Conservation (phyloP, 768 basidiomycete species). For the Lactarius psammicola region DNA sequence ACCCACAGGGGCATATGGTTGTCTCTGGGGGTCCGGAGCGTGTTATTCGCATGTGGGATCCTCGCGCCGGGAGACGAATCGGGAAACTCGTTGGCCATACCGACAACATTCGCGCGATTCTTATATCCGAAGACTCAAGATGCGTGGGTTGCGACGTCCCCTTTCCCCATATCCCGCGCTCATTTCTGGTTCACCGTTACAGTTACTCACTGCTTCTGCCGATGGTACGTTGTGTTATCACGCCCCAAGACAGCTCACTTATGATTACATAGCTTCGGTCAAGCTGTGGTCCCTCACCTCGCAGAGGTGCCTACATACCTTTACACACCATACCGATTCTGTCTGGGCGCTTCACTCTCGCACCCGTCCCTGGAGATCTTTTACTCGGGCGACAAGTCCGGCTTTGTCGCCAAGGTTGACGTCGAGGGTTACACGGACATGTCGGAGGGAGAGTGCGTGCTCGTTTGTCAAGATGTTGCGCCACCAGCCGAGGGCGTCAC, state of each 20-base stretch:
- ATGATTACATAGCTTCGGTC: slow-evolving; percentile 54
- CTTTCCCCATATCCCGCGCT: slow-evolving; percentile 16
- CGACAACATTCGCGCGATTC: slow-evolving; percentile 89
- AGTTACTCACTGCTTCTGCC: slow-evolving; percentile 84
- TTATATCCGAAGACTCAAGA: slow-evolving; percentile 87
- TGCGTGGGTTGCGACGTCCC: slow-evolving; percentile 57
- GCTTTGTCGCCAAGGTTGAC: slow-evolving; percentile 90
- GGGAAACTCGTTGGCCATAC: slow-evolving; percentile 94
- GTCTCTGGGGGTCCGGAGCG: slow-evolving; percentile 92
- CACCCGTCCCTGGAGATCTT: slow-evolving; percentile 87
- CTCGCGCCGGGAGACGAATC: slow-evolving; percentile 74
- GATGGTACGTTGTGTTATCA: slow-evolving; percentile 46
- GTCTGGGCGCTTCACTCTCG: slow-evolving; percentile 92
- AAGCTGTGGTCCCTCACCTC: slow-evolving; percentile 93
- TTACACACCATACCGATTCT: slow-evolving; percentile 90
- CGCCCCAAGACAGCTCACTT: slow-evolving; percentile 2
- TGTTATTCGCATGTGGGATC: slow-evolving; percentile 92
- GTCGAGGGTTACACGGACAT: slow-evolving; percentile 78
- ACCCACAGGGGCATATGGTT: slow-evolving; percentile 75
- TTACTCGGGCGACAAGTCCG: slow-evolving; percentile 92
- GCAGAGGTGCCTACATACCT: slow-evolving; percentile 92
- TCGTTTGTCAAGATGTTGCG: slow-evolving; percentile 64
- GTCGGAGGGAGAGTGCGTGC: slow-evolving; percentile 84
- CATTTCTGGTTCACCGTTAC: slow-evolving; percentile 2
- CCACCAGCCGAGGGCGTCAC: slow-evolving; percentile 66